Percentiles rank a stretch among this genome's conserved stretches.
phyloP scores from a whole-genome alignment of 148 eudicot species.

The Simmondsia chinensis region DNA sequence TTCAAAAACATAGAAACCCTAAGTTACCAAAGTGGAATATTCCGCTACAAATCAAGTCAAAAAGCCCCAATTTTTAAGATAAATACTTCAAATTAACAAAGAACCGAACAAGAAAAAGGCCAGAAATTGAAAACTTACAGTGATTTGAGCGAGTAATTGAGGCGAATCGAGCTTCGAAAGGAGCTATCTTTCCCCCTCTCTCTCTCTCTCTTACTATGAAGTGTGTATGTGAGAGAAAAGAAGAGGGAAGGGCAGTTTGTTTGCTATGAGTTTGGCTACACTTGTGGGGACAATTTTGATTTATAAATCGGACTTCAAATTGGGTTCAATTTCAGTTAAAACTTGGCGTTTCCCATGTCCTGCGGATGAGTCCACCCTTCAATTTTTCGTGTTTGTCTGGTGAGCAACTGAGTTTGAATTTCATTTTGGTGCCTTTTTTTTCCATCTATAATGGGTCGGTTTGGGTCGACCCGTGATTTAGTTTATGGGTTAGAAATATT shows the following conservation, averaged over 20 bases:
- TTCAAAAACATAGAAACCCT: constrained; percentile 27
- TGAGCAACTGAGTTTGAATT: no score
- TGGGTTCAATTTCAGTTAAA: no score
- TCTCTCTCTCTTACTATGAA: background rate
- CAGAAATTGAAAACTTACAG: constrained; percentile 20
- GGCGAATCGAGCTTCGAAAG: constrained; percentile 8
- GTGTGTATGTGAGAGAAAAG: constrained; percentile 2
- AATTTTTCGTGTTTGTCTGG: no score
- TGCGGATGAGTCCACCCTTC: no score
- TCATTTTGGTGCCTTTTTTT: no score
- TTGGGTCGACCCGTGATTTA: no score
- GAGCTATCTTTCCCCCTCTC: constrained; percentile 5
- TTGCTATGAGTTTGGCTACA: no score
- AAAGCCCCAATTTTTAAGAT: background rate
- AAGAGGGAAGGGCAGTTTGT: constrained; percentile 10
- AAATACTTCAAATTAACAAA: background rate
- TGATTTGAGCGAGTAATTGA: constrained; percentile 3
- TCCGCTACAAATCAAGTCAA: background rate
- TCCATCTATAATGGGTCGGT: no score
- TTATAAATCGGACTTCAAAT: no score
- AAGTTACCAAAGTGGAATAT: constrained; percentile 8
- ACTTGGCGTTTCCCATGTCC: no score
- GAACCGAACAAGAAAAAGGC: background rate
- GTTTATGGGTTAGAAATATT: no score
- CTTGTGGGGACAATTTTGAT: no score